Evolutionary conservation across 2,329 filamentous ascomycete genomes (phyloP).

Genomic region (Scytalidium sp.): DNA sequence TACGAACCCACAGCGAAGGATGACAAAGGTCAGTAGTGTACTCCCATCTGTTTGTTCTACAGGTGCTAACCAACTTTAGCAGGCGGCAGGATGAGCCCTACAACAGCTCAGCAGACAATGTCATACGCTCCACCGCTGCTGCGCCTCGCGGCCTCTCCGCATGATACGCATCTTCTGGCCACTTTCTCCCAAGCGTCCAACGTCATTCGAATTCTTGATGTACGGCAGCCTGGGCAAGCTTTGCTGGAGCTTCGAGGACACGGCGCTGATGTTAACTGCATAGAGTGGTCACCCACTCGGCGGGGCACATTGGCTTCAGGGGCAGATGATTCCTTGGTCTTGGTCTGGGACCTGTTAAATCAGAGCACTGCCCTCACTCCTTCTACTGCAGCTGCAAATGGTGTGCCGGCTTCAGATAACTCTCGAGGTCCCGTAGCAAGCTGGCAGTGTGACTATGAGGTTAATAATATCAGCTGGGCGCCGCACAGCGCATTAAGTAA

Average conservation of each 20-base stretch:
- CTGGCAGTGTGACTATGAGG: slow-evolving; percentile 86
- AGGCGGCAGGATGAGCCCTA: slow-evolving; percentile 66
- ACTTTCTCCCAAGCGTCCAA: slow-evolving; percentile 94
- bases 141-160: slow-evolving; percentile 83
- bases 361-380: slow-evolving; percentile 27
- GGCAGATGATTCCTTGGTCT: slow-evolving; percentile 85
- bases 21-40: slow-evolving; percentile 55
- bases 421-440: slow-evolving; percentile 67
- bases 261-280: slow-evolving; percentile 79
- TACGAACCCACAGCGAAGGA: slow-evolving; percentile 94
- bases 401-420: slow-evolving; percentile 50
- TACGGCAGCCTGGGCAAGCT: slow-evolving; percentile 92
- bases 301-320: slow-evolving; percentile 88
- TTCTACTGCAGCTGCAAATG: slow-evolving; percentile 41
- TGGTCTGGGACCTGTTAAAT: slow-evolving; percentile 91
- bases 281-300: slow-evolving; percentile 90
- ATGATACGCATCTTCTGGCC: slow-evolving; percentile 93
- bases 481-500: slow-evolving; percentile 64
- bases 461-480: slow-evolving; percentile 82
- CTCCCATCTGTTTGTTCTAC: slow-evolving; percentile 10
- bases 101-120: slow-evolving; percentile 75
- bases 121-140: slow-evolving; percentile 73
- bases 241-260: slow-evolving; percentile 91
- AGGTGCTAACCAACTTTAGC: slow-evolving; percentile 42
- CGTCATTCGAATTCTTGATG: slow-evolving; percentile 90